A percentile compares a stretch with the other conserved stretches of the same genome.
Conservation (phyloP, 1,139 yeast species). For the Debaryomyces robertsiae region DNA sequence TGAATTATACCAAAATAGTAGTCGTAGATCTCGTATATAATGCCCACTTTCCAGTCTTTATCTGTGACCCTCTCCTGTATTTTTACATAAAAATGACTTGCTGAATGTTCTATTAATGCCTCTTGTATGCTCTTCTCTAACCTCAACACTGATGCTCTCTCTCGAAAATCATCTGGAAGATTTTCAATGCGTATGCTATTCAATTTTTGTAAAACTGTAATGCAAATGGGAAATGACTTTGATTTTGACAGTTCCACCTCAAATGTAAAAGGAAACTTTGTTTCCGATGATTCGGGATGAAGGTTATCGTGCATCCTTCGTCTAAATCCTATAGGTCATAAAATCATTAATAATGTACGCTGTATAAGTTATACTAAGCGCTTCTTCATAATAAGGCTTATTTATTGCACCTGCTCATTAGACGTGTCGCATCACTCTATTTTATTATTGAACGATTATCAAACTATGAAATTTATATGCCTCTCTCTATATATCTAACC, state of each 20-base stretch:
- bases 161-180: constrained; percentile 11
- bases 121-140: constrained; percentile 14
- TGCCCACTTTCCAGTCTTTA: constrained; percentile 16
- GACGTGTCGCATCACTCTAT: constrained; percentile 7
- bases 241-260: constrained; percentile 17
- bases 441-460: background rate
- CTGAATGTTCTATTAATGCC: constrained; percentile 10
- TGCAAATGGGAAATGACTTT: constrained; percentile 14
- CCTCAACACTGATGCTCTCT: constrained; percentile 13
- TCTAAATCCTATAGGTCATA: constrained; percentile 2
- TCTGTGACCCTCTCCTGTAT: constrained; percentile 18
- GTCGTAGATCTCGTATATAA: constrained; percentile 9
- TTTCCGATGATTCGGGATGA: constrained; percentile 1
- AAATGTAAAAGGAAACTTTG: constrained; percentile 14
- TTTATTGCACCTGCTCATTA: background rate
- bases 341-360: background rate
- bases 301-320: constrained; percentile 1
- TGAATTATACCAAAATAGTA: constrained; percentile 11
- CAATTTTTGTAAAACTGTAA: constrained; percentile 19
- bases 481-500: constrained; percentile 47
- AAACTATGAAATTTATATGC: constrained; percentile 5
- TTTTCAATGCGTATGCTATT: constrained; percentile 13
- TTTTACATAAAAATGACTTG: constrained; percentile 19
- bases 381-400: background rate
- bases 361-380: background rate